Conservation (phyloP, 2,329 filamentous ascomycete species). For the Aurifilum marmelostoma region DNA sequence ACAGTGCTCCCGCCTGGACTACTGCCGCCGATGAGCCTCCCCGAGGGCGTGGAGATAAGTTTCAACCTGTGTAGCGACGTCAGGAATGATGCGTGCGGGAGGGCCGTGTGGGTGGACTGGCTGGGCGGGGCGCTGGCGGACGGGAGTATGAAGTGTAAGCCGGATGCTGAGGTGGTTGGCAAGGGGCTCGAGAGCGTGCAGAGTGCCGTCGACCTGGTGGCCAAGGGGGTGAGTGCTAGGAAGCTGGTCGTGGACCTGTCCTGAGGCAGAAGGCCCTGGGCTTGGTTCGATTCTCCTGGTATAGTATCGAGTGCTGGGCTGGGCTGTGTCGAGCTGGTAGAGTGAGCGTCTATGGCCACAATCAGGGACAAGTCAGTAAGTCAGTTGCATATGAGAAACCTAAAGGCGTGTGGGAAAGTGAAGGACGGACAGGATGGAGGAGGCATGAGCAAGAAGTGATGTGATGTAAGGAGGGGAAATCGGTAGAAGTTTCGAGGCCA, state of each 20-base stretch:
- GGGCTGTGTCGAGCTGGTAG: neutral
- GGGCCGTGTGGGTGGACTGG: slow-evolving; percentile 15
- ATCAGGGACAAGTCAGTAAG: no score
- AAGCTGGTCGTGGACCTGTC: slow-evolving; percentile 20
- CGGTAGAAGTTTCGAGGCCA: slow-evolving; percentile 4
- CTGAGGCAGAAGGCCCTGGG: neutral
- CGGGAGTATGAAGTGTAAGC: slow-evolving; percentile 2
- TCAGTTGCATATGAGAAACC: no score
- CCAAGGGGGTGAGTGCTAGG: slow-evolving; percentile 12
- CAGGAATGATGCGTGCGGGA: neutral
- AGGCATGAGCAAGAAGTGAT: neutral
- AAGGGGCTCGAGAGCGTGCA: slow-evolving; percentile 21
- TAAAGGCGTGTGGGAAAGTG: no score
- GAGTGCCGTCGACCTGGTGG: slow-evolving; percentile 19
- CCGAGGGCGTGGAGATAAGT: slow-evolving; percentile 14
- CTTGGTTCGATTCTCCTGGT: no score
- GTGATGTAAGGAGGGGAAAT: neutral
- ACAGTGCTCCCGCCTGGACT: neutral
- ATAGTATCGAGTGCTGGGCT: no score
- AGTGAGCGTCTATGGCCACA: no score
- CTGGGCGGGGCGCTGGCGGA: slow-evolving; percentile 10
- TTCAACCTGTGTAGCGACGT: neutral
- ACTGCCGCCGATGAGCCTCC: neutral
- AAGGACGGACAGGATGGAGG: no score
- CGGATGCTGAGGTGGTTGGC: slow-evolving; percentile 17